Evolutionary conservation across 768 basidiomycete genomes (phyloP).

Genomic region (Xerocomellus amylosporus): DNA sequence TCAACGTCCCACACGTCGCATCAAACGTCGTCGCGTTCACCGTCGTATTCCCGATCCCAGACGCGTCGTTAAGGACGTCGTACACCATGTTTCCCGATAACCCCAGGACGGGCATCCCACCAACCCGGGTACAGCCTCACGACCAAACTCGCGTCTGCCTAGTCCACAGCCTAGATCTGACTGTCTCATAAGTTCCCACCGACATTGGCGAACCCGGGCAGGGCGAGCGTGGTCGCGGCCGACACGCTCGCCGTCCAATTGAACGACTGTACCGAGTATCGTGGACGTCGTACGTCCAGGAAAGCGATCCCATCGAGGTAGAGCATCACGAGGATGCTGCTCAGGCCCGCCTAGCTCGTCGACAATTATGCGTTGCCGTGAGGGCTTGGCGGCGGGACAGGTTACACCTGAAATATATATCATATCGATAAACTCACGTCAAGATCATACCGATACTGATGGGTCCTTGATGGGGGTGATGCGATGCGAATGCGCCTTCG

Average conservation of each 20-base stretch:
- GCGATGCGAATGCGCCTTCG: not conserved
- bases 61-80: too few species aligned
- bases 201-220: not conserved
- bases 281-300: slow-evolving; percentile 11
- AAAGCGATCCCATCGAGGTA: slow-evolving; percentile 13
- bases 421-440: not conserved
- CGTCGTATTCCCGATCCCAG: too few species aligned
- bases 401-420: not conserved
- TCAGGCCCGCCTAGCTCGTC: too few species aligned
- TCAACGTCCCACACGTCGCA: not conserved
- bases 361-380: not conserved
- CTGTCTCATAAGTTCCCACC: too few species aligned
- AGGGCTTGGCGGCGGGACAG: not conserved
- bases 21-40: not conserved
- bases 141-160: not conserved
- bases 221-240: not conserved
- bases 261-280: slow-evolving; percentile 9
- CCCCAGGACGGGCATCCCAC: not conserved
- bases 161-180: not conserved
- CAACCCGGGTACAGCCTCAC: not conserved
- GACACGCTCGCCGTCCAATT: not conserved
- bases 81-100: not conserved
- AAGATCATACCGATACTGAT: not conserved
- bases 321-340: not conserved
- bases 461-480: not conserved